Evolutionary conservation across 192 early-diverging fungal genomes (phyloP).

Genomic region (Gryganskiella cystojenkinii): DNA sequence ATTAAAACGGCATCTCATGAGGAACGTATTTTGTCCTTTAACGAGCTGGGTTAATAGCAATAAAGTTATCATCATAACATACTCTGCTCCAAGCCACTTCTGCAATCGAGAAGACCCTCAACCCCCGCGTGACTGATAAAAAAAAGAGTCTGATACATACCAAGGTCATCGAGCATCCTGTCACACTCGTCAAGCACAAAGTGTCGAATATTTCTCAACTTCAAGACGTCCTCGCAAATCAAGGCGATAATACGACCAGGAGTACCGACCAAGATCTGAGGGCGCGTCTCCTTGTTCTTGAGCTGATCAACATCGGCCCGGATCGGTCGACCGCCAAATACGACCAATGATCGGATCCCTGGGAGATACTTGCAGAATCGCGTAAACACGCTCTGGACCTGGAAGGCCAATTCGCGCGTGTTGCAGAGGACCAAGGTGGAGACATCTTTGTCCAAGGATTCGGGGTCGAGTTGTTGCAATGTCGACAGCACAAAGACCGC

Average conservation of each 20-base stretch:
- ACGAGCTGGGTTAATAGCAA: constrained; percentile 84
- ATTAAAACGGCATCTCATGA: constrained; percentile 48
- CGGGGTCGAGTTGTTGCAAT: constrained; percentile 91
- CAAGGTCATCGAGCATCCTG: constrained; percentile 10
- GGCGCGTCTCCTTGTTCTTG: constrained; percentile 85
- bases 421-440: constrained; percentile 96
- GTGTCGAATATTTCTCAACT: constrained; percentile 88
- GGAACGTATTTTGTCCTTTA: constrained; percentile 57
- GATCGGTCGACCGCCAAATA: constrained; percentile 89
- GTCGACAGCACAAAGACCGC: constrained; percentile 97
- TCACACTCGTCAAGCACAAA: constrained; percentile 99
- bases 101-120: not conserved
- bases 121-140: no score
- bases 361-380: constrained; percentile 97
- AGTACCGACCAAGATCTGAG: constrained; percentile 97
- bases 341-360: constrained; percentile 90
- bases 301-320: constrained; percentile 85
- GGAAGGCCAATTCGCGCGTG: constrained; percentile 97
- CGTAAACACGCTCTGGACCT: constrained; percentile 96
- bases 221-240: constrained; percentile 86
- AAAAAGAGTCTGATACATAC: constrained; percentile 3
- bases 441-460: constrained; percentile 83
- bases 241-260: constrained; percentile 93
- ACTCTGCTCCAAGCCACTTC: not conserved
- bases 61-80: constrained; percentile 56